These are phyloP conservation scores for Xylaria sp. DNA, from an alignment of 495 filamentous ascomycete genomes.

Conservation along the genomic window DNA sequence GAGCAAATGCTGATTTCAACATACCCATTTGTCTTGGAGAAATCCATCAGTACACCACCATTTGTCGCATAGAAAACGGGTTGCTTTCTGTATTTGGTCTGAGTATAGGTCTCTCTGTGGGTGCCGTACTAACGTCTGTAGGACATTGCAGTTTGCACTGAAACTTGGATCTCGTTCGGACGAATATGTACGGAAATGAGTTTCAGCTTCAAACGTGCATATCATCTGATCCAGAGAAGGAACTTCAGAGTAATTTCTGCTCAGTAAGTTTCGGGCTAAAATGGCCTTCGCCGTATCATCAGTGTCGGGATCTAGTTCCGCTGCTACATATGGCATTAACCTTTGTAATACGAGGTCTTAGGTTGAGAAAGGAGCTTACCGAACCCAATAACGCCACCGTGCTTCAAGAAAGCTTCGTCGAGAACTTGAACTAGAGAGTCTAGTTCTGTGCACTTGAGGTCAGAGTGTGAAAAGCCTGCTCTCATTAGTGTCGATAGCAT, in stretches of 20 bases:
- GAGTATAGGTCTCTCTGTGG: too few relatives aligned
- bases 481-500: background rate
- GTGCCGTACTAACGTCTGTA: background rate
- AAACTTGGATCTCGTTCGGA: background rate
- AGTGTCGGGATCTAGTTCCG: background rate
- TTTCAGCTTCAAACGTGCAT: background rate
- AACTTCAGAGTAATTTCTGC: too few relatives aligned
- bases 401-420: background rate
- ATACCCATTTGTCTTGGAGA: background rate
- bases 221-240: background rate
- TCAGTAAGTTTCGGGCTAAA: too few relatives aligned
- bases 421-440: background rate
- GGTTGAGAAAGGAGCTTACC: background rate
- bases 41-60: background rate
- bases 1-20: background rate
- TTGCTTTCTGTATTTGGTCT: too few relatives aligned
- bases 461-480: background rate
- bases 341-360: too few relatives aligned
- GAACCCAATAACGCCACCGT: background rate
- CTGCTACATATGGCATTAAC: too few relatives aligned
- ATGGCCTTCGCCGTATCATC: background rate
- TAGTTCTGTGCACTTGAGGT: background rate
- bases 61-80: background rate
- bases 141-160: background rate
- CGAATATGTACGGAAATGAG: background rate